These are phyloP conservation scores for Brassica rapa DNA, from an alignment of 345 rosid species.

Conservation along the genomic window DNA sequence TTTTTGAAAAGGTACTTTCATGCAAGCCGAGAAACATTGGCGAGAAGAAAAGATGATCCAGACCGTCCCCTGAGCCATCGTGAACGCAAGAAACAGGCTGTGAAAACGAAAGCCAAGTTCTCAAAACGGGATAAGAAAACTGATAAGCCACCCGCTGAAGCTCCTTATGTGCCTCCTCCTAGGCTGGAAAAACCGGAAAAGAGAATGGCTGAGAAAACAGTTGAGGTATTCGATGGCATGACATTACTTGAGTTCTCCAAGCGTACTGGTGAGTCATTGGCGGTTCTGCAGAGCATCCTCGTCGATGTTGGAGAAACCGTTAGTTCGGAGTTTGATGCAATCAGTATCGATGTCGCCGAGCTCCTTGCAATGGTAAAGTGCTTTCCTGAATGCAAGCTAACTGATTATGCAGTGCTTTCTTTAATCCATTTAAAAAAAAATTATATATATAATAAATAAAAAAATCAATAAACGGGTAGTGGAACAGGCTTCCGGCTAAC, in stretches of 20 bases:
- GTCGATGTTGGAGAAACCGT: conserved; percentile 76
- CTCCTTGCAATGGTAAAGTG: conserved; percentile 76
- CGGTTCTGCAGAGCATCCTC: conserved; percentile 67
- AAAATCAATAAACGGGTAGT: too few relatives aligned
- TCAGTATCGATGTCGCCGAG: conserved; percentile 81
- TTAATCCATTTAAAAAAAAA: background rate
- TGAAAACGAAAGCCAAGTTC: conserved; percentile 55
- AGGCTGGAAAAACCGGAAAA: conserved; percentile 54
- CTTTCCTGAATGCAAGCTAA: background rate
- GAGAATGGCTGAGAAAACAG: conserved; percentile 54
- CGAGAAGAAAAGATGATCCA: conserved; percentile 49
- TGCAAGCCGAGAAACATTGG: conserved; percentile 55
- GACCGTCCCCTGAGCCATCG: conserved; percentile 53
- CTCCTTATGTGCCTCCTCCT: conserved; percentile 73
- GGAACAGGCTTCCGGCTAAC: too few relatives aligned
- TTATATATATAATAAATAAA: too few relatives aligned
- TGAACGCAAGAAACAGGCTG: conserved; percentile 46
- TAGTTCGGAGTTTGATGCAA: conserved; percentile 72
- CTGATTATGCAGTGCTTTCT: background rate
- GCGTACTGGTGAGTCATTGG: conserved; percentile 59
- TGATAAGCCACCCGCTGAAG: conserved; percentile 67
- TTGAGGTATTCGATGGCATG: conserved; percentile 89
- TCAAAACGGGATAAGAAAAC: conserved; percentile 48
- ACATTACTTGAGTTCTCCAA: conserved; percentile 74
- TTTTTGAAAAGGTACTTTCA: conserved; percentile 58